Percentiles rank a stretch among this genome's conserved stretches.
These are phyloP conservation scores for Rosa rugosa DNA, from an alignment of 306 rosid species.

Conservation along the genomic window DNA sequence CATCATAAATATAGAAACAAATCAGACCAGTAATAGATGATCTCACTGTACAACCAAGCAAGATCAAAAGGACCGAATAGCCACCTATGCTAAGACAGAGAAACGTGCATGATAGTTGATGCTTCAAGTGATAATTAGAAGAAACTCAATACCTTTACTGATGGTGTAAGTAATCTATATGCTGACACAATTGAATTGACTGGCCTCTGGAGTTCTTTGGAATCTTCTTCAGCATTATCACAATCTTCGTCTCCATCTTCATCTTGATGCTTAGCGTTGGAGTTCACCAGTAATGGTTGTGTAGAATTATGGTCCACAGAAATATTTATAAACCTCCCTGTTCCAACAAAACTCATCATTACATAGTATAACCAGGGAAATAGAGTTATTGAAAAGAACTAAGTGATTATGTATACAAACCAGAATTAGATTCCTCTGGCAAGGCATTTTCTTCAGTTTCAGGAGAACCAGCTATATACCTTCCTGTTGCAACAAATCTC, in stretches of 20 bases:
- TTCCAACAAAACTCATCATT: background rate
- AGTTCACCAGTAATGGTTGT: conserved; percentile 58
- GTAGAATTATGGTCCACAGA: conserved; percentile 41
- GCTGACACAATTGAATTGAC: conserved; percentile 65
- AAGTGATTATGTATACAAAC: conserved; percentile 25
- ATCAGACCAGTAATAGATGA: background rate
- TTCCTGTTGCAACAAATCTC: conserved; percentile 30
- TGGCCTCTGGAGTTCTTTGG: conserved; percentile 51
- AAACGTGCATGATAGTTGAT: background rate
- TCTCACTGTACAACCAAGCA: background rate
- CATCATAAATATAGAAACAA: background rate
- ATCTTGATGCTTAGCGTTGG: conserved; percentile 41
- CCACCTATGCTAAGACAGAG: background rate
- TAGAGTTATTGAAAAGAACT: background rate
- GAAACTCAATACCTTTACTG: conserved; percentile 53
- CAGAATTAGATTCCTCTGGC: conserved; percentile 24
- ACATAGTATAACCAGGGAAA: background rate
- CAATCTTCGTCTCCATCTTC: conserved; percentile 53
- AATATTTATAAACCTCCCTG: conserved; percentile 47
- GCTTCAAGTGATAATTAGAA: background rate
- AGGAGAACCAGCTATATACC: conserved; percentile 27
- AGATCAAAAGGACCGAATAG: background rate
- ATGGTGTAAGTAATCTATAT: conserved; percentile 80
- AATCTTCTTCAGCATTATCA: conserved; percentile 48
- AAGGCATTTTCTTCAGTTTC: conserved; percentile 5